Evolutionary conservation across 495 filamentous ascomycete species (phyloP).

Genomic region (Aspergillus nanangensis): DNA sequence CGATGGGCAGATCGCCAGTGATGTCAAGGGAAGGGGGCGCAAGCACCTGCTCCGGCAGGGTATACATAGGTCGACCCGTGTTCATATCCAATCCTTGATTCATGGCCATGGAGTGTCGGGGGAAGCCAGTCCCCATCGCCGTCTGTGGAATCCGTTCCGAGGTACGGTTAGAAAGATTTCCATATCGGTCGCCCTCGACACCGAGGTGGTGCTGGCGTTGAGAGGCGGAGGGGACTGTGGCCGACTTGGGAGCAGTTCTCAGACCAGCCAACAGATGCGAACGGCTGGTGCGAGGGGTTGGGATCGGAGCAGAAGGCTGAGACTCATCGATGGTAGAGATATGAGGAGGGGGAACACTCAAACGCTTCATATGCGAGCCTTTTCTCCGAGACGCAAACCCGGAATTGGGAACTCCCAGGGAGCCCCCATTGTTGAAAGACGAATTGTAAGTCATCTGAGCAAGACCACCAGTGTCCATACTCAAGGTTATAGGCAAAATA

Average conservation of each 20-base stretch:
- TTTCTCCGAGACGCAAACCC: slow-evolving; percentile 81
- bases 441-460: slow-evolving; percentile 97
- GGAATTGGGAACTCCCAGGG: slow-evolving; percentile 67
- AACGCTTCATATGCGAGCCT: slow-evolving; percentile 78
- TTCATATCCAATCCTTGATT: slow-evolving; percentile 35
- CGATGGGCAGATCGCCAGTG: slow-evolving; percentile 61
- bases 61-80: slow-evolving; percentile 56
- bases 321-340: slow-evolving; percentile 64
- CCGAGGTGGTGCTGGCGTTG: slow-evolving; percentile 46
- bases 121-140: slow-evolving; percentile 56
- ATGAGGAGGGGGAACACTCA: slow-evolving; percentile 60
- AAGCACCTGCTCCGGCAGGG: slow-evolving; percentile 76
- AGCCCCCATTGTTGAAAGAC: slow-evolving; percentile 57
- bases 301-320: slow-evolving; percentile 41
- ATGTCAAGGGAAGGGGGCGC: slow-evolving; percentile 76
- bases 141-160: slow-evolving; percentile 56
- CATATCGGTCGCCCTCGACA: slow-evolving; percentile 43
- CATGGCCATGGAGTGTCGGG: slow-evolving; percentile 43
- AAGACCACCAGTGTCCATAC: slow-evolving; percentile 98
- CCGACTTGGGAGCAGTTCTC: slow-evolving; percentile 87
- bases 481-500: slow-evolving; percentile 43
- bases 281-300: slow-evolving; percentile 89
- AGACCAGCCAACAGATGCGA: slow-evolving; percentile 91
- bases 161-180: slow-evolving; percentile 30
- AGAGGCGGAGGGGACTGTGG: slow-evolving; percentile 64